Conservation (phyloP, 352 stramenopile genomes). For the Globisporangium paroecandrum region DNA sequence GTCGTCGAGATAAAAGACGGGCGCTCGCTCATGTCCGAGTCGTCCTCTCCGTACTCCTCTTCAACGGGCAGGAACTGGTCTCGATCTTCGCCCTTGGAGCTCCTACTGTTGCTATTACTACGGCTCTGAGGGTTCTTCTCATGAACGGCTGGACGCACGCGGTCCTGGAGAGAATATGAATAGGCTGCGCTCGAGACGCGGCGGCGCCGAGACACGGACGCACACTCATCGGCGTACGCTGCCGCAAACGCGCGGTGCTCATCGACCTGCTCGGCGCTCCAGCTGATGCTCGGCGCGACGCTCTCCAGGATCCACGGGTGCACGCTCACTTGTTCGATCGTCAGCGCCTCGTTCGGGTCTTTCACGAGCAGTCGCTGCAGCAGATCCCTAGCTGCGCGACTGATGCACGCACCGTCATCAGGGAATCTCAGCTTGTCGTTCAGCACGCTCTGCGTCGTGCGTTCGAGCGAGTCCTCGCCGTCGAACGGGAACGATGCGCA, state of each 20-base stretch:
- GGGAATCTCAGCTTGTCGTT: slow-evolving; percentile 32
- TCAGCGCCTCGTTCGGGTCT: slow-evolving; percentile 40
- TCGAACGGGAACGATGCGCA: slow-evolving; percentile 60
- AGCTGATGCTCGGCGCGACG: slow-evolving; percentile 43
- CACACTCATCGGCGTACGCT: slow-evolving; percentile 43
- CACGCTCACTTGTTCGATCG: slow-evolving; percentile 49
- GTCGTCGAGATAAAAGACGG: slow-evolving; percentile 78
- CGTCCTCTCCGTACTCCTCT: slow-evolving; percentile 16
- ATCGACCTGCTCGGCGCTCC: slow-evolving; percentile 38
- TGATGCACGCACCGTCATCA: slow-evolving; percentile 16
- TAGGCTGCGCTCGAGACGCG: slow-evolving; percentile 21
- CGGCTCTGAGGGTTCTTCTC: neutral
- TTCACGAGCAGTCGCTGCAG: slow-evolving; percentile 56
- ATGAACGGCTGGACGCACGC: neutral
- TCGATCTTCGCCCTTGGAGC: slow-evolving; percentile 13
- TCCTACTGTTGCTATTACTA: slow-evolving; percentile 5
- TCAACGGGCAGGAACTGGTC: slow-evolving; percentile 3
- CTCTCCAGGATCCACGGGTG: slow-evolving; percentile 68
- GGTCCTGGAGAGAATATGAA: slow-evolving; percentile 15
- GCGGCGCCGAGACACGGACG: slow-evolving; percentile 22
- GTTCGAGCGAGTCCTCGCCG: slow-evolving; percentile 17
- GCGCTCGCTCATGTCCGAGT: slow-evolving; percentile 30
- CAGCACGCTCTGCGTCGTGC: slow-evolving; percentile 32
- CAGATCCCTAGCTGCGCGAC: slow-evolving; percentile 66
- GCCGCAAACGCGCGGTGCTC: slow-evolving; percentile 42